Base-by-base conservation (phyloP, 225 moss, liverwort and hornwort species). In the Ulota crispa region DNA sequence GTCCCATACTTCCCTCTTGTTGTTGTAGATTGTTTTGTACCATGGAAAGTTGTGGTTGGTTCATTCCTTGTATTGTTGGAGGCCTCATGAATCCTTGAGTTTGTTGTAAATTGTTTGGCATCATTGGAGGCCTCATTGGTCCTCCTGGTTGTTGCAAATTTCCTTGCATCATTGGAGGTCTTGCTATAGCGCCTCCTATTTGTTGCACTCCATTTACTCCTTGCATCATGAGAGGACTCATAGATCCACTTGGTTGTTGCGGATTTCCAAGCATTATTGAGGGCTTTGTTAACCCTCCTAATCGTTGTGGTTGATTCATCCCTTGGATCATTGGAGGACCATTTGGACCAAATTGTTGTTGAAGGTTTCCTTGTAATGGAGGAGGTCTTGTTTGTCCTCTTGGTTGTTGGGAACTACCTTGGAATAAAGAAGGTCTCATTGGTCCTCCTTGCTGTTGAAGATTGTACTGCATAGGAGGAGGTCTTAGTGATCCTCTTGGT, bases 31-130 rank as follows among this genome's bases (percentile, higher is more conserved):
- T 43, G 24, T 50, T 71, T 60, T 56, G 72, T 24, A 62, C 63
- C 2, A 41, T 36, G 0, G 23, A 10, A 11, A 23, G 63, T 63
- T 63, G 73, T 69, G 0, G 64, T 27, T 0, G 64, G 9, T 47
- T 32, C 18, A 68, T 72, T 11, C 18, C 14, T 54, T 64, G 64
- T 1, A 23, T 15, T 32, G 14, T 4, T 1, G 7, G 9, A 69
- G 82, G 31, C 8, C 36, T 68, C 2, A 52, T 47, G 43, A 31
- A 11, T n/a, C 23, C 1, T 9, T 2, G 6, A 59, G 26, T 2
- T 83, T 78, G 67, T 27, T 39, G 67, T 3, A 54, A 66, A 78
- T 7, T 78, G 4, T 52, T n/a, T 67, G 26, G 67, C 24, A 78
- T 12, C 0, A 32, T 16, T 37, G 0, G 72, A 53, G 41, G 42